Evolutionary conservation across 2,329 filamentous ascomycete genomes (phyloP).

Genomic region (Berkeleyomyces rouxiae): DNA sequence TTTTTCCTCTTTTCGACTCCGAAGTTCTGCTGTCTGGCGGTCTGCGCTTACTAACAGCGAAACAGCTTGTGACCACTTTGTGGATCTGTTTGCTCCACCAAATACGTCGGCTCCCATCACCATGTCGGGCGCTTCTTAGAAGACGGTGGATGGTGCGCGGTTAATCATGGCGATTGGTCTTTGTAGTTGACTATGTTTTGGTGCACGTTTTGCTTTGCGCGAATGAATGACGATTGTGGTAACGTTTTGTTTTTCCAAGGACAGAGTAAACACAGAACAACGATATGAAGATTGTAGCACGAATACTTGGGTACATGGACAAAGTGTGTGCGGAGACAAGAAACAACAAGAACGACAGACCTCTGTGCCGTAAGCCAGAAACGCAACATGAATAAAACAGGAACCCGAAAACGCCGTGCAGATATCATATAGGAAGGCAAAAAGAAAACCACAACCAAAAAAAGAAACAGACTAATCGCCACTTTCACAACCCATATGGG

Average conservation of each 20-base stretch:
- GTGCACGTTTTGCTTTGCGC: not conserved
- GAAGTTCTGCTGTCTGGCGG: not conserved
- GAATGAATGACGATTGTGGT: too few relatives aligned
- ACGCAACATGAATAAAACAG: not conserved
- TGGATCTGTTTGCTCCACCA: not conserved
- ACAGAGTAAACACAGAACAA: too few relatives aligned
- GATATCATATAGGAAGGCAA: not conserved
- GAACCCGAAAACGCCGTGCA: not conserved
- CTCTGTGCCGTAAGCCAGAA: constrained; percentile 6
- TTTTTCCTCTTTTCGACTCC: not conserved
- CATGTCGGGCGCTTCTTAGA: not conserved
- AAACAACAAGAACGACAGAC: not conserved
- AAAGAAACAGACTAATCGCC: not conserved
- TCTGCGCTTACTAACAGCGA: not conserved
- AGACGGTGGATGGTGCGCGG: not conserved
- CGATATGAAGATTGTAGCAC: too few relatives aligned
- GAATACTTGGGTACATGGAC: too few relatives aligned
- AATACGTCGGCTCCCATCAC: not conserved
- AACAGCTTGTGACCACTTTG: not conserved
- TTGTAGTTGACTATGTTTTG: not conserved
- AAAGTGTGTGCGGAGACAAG: too few relatives aligned
- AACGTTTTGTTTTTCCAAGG: too few relatives aligned
- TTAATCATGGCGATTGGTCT: not conserved
- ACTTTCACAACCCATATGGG: not conserved
- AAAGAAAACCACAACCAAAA: not conserved